Evolutionary conservation across 208 protist species (phyloP), one percentile per base, ranked within the genome.

Genomic region (Crithidia acanthocephali): DNA sequence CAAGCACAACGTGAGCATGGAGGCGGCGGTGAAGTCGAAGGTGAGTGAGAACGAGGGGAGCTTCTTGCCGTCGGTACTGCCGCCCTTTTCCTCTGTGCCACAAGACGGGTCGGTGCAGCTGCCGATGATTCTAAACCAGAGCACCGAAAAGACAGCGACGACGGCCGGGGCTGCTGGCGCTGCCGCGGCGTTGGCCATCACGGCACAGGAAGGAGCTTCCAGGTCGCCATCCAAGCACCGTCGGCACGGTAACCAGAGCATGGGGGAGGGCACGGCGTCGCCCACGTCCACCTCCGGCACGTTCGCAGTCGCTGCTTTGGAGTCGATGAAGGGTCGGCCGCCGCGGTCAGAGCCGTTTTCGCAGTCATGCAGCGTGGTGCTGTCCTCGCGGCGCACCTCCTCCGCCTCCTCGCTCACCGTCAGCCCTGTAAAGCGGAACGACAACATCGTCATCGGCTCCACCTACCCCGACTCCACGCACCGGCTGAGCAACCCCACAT

Each of bases 51-150:
- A 15, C 20, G 40, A 35, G 0, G 37, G 40, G 25, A 57, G 53
- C 42, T 62, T 62, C 28, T 37, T 62, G 37, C 51, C 65, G 2
- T 25, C 40, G 27, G 50, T 61, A 37, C 7, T 27, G 37, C 48
- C 20, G 20, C 37, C 42, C 5, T n/a, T n/a, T n/a, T 10, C 52
- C 11, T 35, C 40, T 15, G 18, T 51, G 45, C n/a, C 45, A 13
- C 15, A 45, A 27, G 63, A 70, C 7, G 42, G 8, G 10, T 23
- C 71, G 35, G 28, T 77, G 56, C 72, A 77, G 64, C 58, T 77
- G 45, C 72, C 72, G 22, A 70, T 60, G 64, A 68, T 77, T 20
- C 25, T 55, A 8, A 40, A 48, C 42, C 40, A 52, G 44, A 53
- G 40, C 27, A 16, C 42, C 20, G 53, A 62, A 32, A 71, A 62